Conservation (phyloP, 192 early-diverging fungal genomes). For the Umbelopsis isabellina region DNA sequence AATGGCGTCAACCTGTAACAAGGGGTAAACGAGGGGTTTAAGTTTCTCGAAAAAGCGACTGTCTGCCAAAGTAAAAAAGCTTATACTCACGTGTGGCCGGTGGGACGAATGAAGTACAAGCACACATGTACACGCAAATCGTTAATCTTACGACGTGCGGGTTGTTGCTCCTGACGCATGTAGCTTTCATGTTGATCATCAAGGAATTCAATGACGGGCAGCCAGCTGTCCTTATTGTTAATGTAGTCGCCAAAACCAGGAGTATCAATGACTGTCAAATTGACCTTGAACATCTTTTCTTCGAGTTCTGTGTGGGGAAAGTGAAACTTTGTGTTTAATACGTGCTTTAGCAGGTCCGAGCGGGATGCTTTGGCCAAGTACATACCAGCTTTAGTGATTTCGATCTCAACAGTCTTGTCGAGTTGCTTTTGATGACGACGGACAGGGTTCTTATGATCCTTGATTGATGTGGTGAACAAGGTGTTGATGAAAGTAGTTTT, state of each 20-base stretch:
- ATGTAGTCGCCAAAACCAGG: conserved; percentile 99
- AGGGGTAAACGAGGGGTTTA: neutral
- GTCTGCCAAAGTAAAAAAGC: neutral
- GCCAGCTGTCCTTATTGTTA: conserved; percentile 97
- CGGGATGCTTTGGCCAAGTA: no score
- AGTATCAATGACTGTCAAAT: conserved; percentile 95
- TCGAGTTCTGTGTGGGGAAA: conserved; percentile 73
- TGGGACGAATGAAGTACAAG: conserved; percentile 97
- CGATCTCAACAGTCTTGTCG: conserved; percentile 97
- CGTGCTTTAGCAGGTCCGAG: neutral
- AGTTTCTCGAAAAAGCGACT: neutral
- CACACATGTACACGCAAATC: conserved; percentile 95
- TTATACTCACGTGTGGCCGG: conserved; percentile 80
- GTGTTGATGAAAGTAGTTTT: conserved; percentile 99
- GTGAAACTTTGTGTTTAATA: neutral
- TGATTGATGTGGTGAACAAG: conserved; percentile 82
- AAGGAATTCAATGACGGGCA: conserved; percentile 93
- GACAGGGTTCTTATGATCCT: conserved; percentile 33
- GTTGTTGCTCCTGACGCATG: conserved; percentile 89
- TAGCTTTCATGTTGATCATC: conserved; percentile 94
- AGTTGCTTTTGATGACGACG: conserved; percentile 91
- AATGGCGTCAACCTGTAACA: conserved; percentile 65
- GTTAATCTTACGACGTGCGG: conserved; percentile 83
- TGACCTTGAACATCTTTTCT: conserved; percentile 93
- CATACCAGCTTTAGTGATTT: conserved; percentile 93